Conservation (phyloP, 164 flowering plant species). For the Berberis vulgaris region DNA sequence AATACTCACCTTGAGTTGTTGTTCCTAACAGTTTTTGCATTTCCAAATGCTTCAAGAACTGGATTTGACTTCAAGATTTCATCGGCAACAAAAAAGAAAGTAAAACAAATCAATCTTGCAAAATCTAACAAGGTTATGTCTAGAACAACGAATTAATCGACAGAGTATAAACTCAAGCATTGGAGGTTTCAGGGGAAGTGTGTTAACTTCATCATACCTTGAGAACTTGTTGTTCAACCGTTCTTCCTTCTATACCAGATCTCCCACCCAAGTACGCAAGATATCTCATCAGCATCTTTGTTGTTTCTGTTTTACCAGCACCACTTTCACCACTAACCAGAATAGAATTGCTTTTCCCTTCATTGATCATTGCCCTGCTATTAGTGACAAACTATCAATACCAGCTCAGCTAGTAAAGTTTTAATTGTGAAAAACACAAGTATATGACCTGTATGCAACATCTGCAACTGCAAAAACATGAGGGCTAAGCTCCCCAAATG, state of each 20-base stretch:
- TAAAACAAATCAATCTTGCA: background rate
- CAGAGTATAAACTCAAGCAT: background rate
- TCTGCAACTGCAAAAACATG: constrained; percentile 99
- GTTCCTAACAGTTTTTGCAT: constrained; percentile 79
- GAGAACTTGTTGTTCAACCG: constrained; percentile 98
- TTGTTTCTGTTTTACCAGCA: constrained; percentile 99
- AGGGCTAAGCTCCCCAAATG: constrained; percentile 94
- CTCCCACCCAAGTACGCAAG: constrained; percentile 96
- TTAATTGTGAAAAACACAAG: background rate
- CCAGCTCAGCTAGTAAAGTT: background rate
- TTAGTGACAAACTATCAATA: constrained; percentile 11
- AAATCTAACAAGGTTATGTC: background rate
- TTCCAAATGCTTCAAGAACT: constrained; percentile 85
- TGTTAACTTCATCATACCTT: constrained; percentile 50
- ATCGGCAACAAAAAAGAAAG: constrained; percentile 3
- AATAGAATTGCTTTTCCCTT: constrained; percentile 96
- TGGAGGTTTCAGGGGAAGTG: background rate
- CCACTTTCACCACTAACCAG: constrained; percentile 99
- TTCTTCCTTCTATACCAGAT: constrained; percentile 86
- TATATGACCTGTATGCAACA: constrained; percentile 81
- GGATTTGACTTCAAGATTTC: constrained; percentile 61
- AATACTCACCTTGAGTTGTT: constrained; percentile 67
- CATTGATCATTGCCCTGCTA: constrained; percentile 90
- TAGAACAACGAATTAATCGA: background rate
- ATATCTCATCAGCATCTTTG: constrained; percentile 98